Base-by-base conservation (phyloP, 2,329 filamentous ascomycete species). In the Penicillium hordei region DNA sequence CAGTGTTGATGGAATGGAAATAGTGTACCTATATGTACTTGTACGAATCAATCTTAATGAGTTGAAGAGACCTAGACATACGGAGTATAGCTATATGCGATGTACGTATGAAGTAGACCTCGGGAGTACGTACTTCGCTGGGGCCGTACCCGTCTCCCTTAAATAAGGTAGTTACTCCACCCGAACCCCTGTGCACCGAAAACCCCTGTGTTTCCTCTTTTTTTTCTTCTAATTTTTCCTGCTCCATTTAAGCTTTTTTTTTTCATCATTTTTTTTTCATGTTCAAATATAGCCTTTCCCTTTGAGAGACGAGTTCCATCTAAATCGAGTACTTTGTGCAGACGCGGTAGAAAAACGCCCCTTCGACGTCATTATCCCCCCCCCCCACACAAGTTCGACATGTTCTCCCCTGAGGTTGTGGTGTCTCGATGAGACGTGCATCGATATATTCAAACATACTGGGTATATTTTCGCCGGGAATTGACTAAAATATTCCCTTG, bases 291-390 rank as follows among this genome's bases (percentile, higher is more conserved):
- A 44, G n/a, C 17, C 17, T 25, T 40, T 27, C 21, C 15, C 17
- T 33, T 40, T 38, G 21, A 34, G 13, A 34, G 33, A 27, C 43
- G 19, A 13, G 52, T 27, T 34, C 36, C 25, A 29, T 48, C 29
- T 51, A 31, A n/a, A 42, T 40, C 21, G 21, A 23, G 21, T 23
- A 23, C 25, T 46, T 33, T 53, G 29, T 53, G 29, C 36, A 31
- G n/a, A 31, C 51, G 34, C 48, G 48, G 34, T 21, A 45, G 48
- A 53, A 38, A 40, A 23, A 21, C 49, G 43, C 42, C 40, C 25
- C 42, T 27, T 29, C 29, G 42, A 57, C 55, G 55, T 57, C 55
- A 57, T 40, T 46, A 34, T 19, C 49, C 42, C 48, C 29, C n/a
- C 49, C 42, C 48, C 54, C 25, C 33, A 7, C 45, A 31, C 33